Base-by-base conservation (phyloP, 805 yeast species). In the Candida methanosorbosa region DNA sequence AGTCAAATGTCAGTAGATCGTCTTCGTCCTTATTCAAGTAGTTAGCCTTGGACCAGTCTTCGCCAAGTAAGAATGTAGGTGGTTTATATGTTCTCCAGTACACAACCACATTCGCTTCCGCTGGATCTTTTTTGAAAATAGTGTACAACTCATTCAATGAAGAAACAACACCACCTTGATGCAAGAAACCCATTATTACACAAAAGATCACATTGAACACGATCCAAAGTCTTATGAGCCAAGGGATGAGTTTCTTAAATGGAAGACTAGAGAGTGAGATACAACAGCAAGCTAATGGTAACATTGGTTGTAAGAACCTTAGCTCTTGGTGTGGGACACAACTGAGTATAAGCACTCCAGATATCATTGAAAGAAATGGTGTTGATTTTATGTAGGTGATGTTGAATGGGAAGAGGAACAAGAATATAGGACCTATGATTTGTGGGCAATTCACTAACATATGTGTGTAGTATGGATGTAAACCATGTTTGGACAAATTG, bases 31-130 rank as follows among this genome's bases (percentile, higher is more conserved):
- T 38, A 34, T 50, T 53, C 18, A 41, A 36, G 32, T 36, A 42
- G 2, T 17, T 32, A 21, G 9, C 25, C 8, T 28, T 24, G 15
- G 27, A 25, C 14, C 28, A 15, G 11, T 35, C 18, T n/a, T 35
- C 35, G 2, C 32, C 38, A 6, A 56, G 27, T 38, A 90, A 54
- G 95, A 95, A 92, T 4, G 85, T 71, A 3, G 98, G 97, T 1
- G 97, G 97, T 4, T 85, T 72, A 47, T 90, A 92, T 0, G 96
- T 86, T 54, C 86, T 77, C 97, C 97, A 90, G 86, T 94, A 90
- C 5, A 90, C 49, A 24, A 74, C 69, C 0, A 74, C 60, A 0
- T 67, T 57, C 3, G 54, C 35, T 3, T 58, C 52, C 2, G 26
- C 3, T 2, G 33, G 11, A 26, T 33, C 23, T n/a, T 37, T 6